Evolutionary conservation across 345 rosid species (phyloP), one percentile per base, ranked within the genome.

Genomic region (Salix caprea): DNA sequence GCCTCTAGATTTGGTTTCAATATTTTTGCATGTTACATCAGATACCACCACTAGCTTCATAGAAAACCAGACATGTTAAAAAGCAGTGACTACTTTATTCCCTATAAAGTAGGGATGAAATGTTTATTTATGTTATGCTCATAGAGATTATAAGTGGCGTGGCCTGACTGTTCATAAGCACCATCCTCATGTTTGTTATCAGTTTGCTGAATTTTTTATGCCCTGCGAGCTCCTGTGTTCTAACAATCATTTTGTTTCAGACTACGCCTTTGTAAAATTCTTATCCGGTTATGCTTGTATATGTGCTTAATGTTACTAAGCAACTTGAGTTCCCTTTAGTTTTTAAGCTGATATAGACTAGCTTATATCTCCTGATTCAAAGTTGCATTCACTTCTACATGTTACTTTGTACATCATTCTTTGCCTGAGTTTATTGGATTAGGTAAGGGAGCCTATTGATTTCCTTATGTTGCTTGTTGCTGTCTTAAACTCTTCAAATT

Each of bases 21-120:
- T 32, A 82, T 23, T 58, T 76, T 74, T 82, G 34, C n/a, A 48
- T 46, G n/a, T 60, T 52, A 21, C 26, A 48, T 39, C 7, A 67
- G 67, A 44, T 6, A 18, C 23, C 7, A 52, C 7, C 58, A 52
- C 10, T 18, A 52, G n/a, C 58, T 52, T 52, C 2, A 11, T n/a
- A 52, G n/a, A 52, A 52, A 52, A 52, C 58, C 23, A 52, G 23
- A 7, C 21, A 19, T 19, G n/a, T 19, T 2, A 15, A 48, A 48
- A 46, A 48, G 15, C 52, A 52, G 23, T 52, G 58, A 7, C 23
- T 52, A 52, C 19, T 50, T 50, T 50, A 52, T 52, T 30, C 3
- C 36, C 6, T 15, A 65, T 30, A 1, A 14, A 12, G 9, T 30
- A 28, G 9, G 21, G 12, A 65, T 65, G 7, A 24, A 65, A 14